These are phyloP conservation scores for Globisporangium iwayamae DNA, from an alignment of 352 stramenopile genomes.

Conservation along the genomic window DNA sequence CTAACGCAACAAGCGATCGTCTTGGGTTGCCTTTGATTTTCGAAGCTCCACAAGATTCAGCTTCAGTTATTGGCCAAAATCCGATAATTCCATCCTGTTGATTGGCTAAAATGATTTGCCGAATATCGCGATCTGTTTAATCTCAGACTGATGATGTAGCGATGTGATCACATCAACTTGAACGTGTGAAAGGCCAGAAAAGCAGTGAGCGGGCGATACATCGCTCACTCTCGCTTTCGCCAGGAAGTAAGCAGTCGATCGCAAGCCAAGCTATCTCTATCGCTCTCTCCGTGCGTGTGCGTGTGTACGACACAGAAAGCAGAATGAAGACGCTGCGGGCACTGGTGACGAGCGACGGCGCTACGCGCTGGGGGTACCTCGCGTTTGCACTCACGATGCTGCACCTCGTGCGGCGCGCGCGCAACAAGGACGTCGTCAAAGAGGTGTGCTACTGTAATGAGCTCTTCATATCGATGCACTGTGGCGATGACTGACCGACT, in stretches of 20 bases:
- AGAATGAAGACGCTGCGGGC: constrained; percentile 35
- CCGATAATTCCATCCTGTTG: too few species aligned
- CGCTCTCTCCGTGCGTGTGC: not conserved
- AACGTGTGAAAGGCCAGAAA: too few species aligned
- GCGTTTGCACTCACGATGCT: constrained; percentile 34
- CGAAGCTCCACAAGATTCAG: not conserved
- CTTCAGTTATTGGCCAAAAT: not conserved
- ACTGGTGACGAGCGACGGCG: constrained; percentile 19
- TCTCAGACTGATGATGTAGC: too few species aligned
- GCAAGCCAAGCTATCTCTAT: too few species aligned
- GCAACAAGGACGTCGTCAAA: constrained; percentile 38
- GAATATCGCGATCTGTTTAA: too few species aligned
- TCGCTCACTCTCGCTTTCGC: not conserved
- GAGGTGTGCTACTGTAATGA: constrained; percentile 24
- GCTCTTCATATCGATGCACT: not conserved
- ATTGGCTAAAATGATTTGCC: too few species aligned
- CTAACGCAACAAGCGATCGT: not conserved
- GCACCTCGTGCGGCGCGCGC: constrained; percentile 36
- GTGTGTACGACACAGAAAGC: not conserved
- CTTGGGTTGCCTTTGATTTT: not conserved
- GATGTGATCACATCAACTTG: too few species aligned
- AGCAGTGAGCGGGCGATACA: too few species aligned
- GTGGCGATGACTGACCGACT: not conserved
- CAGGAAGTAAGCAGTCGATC: not conserved
- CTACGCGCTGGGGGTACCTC: constrained; percentile 38